These are phyloP conservation scores for Stagonosporopsis cucurbitacearum DNA, from an alignment of 2,329 filamentous ascomycete species.

Conservation along the genomic window DNA sequence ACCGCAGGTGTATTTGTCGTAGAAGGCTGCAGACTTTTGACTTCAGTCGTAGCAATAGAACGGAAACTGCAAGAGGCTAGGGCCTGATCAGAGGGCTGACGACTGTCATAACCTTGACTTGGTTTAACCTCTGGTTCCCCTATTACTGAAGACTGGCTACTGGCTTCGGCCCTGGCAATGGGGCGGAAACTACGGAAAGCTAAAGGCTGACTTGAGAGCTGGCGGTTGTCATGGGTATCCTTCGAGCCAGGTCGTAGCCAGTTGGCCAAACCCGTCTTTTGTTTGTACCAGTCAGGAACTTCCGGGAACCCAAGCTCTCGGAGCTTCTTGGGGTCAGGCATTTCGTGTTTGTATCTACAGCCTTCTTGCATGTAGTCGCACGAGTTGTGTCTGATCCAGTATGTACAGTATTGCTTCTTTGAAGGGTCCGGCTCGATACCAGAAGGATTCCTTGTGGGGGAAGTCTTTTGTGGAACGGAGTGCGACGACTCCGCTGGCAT, in stretches of 20 bases:
- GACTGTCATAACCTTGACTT: too few species aligned
- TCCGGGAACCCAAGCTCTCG: constrained; percentile 69
- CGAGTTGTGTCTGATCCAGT: constrained; percentile 85
- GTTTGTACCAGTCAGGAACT: constrained; percentile 63
- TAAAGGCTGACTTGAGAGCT: neutral
- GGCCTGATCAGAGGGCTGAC: too few species aligned
- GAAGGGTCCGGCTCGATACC: constrained; percentile 50
- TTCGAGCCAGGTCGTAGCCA: constrained; percentile 36
- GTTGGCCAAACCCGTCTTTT: constrained; percentile 50
- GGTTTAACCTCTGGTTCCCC: neutral
- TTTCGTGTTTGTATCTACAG: constrained; percentile 89
- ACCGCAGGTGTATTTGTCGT: too few species aligned
- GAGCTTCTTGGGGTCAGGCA: constrained; percentile 72
- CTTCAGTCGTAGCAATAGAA: too few species aligned
- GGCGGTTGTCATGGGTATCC: constrained; percentile 1
- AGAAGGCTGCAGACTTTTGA: too few species aligned
- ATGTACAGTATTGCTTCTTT: constrained; percentile 82
- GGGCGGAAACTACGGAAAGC: constrained; percentile 9
- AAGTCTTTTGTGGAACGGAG: neutral
- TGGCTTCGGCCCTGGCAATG: neutral
- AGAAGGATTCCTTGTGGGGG: constrained; percentile 37
- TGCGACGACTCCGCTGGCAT: neutral
- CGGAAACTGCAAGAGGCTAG: too few species aligned
- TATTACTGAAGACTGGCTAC: neutral
- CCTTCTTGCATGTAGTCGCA: constrained; percentile 74